Evolutionary conservation across 2,329 filamentous ascomycete genomes (phyloP).

Genomic region (Venturia carpophila): DNA sequence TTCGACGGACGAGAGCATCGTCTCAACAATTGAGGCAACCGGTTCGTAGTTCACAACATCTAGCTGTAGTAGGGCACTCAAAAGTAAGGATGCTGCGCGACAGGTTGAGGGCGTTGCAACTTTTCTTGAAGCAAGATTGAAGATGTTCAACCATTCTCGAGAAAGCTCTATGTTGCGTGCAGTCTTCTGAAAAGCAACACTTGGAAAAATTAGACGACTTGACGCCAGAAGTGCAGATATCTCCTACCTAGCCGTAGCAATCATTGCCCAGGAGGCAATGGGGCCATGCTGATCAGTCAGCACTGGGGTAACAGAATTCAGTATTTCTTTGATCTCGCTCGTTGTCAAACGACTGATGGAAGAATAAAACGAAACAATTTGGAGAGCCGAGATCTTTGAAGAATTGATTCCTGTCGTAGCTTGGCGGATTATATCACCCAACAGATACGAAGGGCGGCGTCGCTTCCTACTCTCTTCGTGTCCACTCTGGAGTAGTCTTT

Average conservation of each 20-base stretch:
- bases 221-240: neutral
- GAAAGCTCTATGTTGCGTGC: slow-evolving; percentile 38
- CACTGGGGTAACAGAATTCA: slow-evolving; percentile 51
- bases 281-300: slow-evolving; percentile 61
- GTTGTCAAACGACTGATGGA: slow-evolving; percentile 33
- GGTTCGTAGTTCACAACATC: slow-evolving; percentile 60
- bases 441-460: slow-evolving; percentile 30
- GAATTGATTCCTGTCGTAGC: slow-evolving; percentile 29
- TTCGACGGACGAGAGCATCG: slow-evolving; percentile 68
- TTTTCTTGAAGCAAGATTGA: slow-evolving; percentile 65
- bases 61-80: slow-evolving; percentile 59
- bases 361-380: slow-evolving; percentile 45
- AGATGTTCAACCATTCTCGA: slow-evolving; percentile 60
- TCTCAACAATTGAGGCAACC: slow-evolving; percentile 61
- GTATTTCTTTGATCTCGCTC: slow-evolving; percentile 47
- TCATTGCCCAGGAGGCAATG: slow-evolving; percentile 71
- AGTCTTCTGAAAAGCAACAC: slow-evolving; percentile 40
- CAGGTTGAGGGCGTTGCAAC: slow-evolving; percentile 64
- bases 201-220: slow-evolving; percentile 25
- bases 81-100: slow-evolving; percentile 66
- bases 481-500: slow-evolving; percentile 14
- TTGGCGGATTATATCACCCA: slow-evolving; percentile 36
- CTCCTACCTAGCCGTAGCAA: slow-evolving; percentile 67
- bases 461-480: slow-evolving; percentile 31
- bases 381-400: slow-evolving; percentile 44